These are phyloP conservation scores for Aspergillus neoniger DNA, from an alignment of 2,329 filamentous ascomycete genomes.

Conservation along the genomic window DNA sequence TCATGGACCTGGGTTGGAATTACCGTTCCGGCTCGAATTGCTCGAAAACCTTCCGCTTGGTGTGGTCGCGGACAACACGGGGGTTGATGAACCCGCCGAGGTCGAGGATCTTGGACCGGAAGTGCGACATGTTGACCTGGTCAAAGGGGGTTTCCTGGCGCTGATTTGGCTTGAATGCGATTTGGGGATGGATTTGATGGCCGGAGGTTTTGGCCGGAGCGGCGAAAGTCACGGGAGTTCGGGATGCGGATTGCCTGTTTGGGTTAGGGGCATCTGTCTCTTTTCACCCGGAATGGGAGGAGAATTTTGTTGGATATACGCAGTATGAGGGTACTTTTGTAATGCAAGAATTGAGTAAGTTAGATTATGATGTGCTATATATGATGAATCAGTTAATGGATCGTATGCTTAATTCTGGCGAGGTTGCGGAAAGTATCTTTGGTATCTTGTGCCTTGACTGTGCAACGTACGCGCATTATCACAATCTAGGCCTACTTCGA, in stretches of 20 bases:
- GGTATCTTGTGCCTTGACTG: neutral
- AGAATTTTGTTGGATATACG: neutral
- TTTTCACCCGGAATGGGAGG: neutral
- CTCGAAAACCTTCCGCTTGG: constrained; percentile 91
- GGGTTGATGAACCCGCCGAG: constrained; percentile 85
- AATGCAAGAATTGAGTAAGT: neutral
- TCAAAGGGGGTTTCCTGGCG: neutral
- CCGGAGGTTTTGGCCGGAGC: constrained; percentile 16
- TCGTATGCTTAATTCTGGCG: neutral
- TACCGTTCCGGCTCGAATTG: constrained; percentile 87
- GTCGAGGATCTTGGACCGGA: constrained; percentile 86
- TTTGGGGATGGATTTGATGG: constrained; percentile 2
- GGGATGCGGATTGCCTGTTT: neutral
- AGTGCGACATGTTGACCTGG: constrained; percentile 70
- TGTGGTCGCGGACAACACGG: constrained; percentile 87
- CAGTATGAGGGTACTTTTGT: neutral
- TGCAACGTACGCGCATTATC: neutral
- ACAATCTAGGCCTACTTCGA: neutral
- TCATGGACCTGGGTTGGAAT: neutral
- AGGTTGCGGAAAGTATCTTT: neutral
- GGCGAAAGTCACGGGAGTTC: constrained; percentile 24
- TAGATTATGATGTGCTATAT: neutral
- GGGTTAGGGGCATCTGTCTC: neutral
- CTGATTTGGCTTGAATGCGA: neutral
- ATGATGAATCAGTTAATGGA: neutral